Conservation (phyloP, 495 filamentous ascomycete genomes). For the Schizothecium vesticola region DNA sequence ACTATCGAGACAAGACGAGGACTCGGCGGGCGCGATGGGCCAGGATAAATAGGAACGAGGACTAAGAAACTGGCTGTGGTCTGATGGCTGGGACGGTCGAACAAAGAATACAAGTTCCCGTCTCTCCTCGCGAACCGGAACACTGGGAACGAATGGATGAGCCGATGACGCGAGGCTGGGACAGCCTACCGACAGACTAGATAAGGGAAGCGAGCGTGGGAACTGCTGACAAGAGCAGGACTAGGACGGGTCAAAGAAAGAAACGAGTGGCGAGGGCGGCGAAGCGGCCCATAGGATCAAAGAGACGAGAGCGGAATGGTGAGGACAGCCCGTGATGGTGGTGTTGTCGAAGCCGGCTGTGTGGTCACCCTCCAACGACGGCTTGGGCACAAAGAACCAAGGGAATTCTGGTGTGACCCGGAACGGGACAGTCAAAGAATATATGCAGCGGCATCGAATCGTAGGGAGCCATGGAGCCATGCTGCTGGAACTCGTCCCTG, state of each 20-base stretch:
- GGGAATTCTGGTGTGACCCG: too few species aligned
- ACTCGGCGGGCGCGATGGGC: background rate
- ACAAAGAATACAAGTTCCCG: background rate
- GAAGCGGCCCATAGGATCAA: slow-evolving; percentile 14
- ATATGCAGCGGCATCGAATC: slow-evolving; percentile 16
- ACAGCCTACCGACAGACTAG: background rate
- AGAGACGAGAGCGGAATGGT: background rate
- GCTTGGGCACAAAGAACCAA: slow-evolving; percentile 6
- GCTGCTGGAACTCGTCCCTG: slow-evolving; percentile 16
- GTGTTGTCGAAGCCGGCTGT: slow-evolving; percentile 6
- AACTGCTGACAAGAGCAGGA: slow-evolving; percentile 6
- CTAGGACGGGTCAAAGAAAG: slow-evolving; percentile 15
- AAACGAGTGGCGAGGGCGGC: slow-evolving; percentile 23
- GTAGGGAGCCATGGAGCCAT: slow-evolving; percentile 2
- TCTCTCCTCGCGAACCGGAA: background rate
- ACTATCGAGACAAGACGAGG: background rate
- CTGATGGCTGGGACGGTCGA: background rate
- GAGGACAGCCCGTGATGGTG: slow-evolving; percentile 7
- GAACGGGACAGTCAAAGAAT: slow-evolving; percentile 13
- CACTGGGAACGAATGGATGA: background rate
- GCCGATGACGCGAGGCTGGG: background rate
- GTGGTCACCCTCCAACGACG: slow-evolving; percentile 7
- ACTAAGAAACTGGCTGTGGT: background rate
- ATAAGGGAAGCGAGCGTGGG: slow-evolving; percentile 10
- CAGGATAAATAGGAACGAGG: background rate